These are phyloP conservation scores for Quillaja saponaria DNA, from an alignment of 306 rosid species.

Conservation along the genomic window DNA sequence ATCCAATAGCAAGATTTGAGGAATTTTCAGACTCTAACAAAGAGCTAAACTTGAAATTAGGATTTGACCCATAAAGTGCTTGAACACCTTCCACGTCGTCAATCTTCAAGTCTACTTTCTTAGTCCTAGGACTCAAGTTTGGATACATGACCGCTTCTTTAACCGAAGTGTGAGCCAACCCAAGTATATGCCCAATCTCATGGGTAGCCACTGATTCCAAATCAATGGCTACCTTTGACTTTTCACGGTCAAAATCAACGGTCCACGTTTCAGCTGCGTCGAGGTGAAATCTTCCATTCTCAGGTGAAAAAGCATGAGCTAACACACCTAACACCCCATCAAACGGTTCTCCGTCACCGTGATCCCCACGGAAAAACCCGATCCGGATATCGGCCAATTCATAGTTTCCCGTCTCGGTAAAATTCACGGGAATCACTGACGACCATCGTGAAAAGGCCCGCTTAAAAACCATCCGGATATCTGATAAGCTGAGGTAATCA, in stretches of 20 bases:
- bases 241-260: conserved; percentile 56
- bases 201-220: conserved; percentile 93
- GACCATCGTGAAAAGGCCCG: conserved; percentile 83
- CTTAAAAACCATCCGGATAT: conserved; percentile 44
- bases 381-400: conserved; percentile 63
- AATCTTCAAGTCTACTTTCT: conserved; percentile 61
- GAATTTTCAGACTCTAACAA: conserved; percentile 56
- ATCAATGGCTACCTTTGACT: conserved; percentile 82
- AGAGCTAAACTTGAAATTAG: conserved; percentile 61
- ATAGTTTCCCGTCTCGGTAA: conserved; percentile 47
- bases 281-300: conserved; percentile 83
- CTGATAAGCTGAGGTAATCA: conserved; percentile 46
- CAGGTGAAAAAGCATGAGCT: conserved; percentile 91
- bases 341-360: conserved; percentile 93
- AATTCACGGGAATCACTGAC: conserved; percentile 77
- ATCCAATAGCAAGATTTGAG: conserved; percentile 37
- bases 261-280: conserved; percentile 88
- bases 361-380: conserved; percentile 77
- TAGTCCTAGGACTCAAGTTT: conserved; percentile 68
- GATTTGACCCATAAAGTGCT: conserved; percentile 82
- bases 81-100: conserved; percentile 96
- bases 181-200: conserved; percentile 95
- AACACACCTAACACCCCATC: conserved; percentile 85
- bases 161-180: conserved; percentile 73
- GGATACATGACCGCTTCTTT: conserved; percentile 92